Evolutionary conservation across 192 early-diverging fungal species (phyloP).

Genomic region (Coemansia sp.): DNA sequence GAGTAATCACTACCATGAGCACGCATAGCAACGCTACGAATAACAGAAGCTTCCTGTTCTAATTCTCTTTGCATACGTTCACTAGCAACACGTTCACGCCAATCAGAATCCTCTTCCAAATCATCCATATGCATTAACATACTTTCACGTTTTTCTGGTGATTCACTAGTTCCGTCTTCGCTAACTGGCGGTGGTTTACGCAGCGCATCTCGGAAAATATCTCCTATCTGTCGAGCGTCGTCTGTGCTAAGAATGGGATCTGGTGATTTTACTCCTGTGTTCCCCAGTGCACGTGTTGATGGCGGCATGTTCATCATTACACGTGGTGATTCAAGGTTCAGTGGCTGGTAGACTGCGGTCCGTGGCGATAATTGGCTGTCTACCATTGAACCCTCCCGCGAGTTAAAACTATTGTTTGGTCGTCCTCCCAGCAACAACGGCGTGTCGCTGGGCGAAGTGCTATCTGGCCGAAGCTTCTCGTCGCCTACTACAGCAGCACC

Average conservation of each 20-base stretch:
- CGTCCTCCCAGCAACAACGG: constrained; percentile 37
- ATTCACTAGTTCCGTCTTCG: constrained; percentile 36
- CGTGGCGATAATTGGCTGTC: constrained; percentile 20
- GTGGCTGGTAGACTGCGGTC: constrained; percentile 28
- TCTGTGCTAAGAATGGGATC: constrained; percentile 36
- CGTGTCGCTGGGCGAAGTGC: constrained; percentile 34
- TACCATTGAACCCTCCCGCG: constrained; percentile 30
- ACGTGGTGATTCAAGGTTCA: constrained; percentile 44
- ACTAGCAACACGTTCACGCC: constrained; percentile 50
- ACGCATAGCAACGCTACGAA: constrained; percentile 41
- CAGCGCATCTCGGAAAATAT: constrained; percentile 51
- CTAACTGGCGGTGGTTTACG: constrained; percentile 46
- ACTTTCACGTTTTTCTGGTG: constrained; percentile 7
- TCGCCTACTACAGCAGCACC: constrained; percentile 2
- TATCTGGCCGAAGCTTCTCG: constrained; percentile 19
- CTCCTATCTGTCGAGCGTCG: constrained; percentile 52
- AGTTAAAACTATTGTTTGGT: constrained; percentile 43
- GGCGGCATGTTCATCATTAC: constrained; percentile 43
- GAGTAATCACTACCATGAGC: constrained; percentile 51
- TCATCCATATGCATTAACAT: constrained; percentile 21
- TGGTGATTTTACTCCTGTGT: constrained; percentile 1
- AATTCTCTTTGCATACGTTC: constrained; percentile 56
- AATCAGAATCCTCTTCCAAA: constrained; percentile 36
- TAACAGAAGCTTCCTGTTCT: constrained; percentile 44
- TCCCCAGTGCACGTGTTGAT: constrained; percentile 25